A percentile compares a stretch with the other conserved stretches of the same genome.
Evolutionary conservation across 169 alveolate species (phyloP).

Genomic region (Babesia divergens): DNA sequence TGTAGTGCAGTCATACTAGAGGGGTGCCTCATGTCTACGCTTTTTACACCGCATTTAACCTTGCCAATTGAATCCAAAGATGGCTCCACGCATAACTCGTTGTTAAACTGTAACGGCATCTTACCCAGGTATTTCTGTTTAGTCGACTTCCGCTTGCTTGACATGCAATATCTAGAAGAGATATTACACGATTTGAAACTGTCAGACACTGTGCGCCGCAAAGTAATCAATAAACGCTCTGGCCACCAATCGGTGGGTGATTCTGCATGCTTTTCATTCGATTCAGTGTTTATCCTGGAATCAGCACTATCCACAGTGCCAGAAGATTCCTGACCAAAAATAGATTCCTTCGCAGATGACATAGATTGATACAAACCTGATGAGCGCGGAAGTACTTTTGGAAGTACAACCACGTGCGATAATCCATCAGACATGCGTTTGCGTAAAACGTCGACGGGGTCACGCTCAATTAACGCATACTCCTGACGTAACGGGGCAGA

Average conservation of each 20-base stretch:
- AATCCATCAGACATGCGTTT: constrained; percentile 40
- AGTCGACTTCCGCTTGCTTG: background rate
- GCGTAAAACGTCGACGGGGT: constrained; percentile 36
- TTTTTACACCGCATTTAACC: background rate
- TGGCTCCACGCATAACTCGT: background rate
- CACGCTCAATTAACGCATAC: constrained; percentile 35
- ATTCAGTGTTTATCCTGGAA: background rate
- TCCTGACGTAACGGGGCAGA: constrained; percentile 50
- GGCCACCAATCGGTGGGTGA: constrained; percentile 11
- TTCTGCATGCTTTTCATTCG: background rate
- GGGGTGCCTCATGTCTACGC: background rate
- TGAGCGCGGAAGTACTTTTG: constrained; percentile 13
- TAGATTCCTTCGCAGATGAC: background rate
- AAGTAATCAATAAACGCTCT: constrained; percentile 31
- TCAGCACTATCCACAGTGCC: constrained; percentile 6
- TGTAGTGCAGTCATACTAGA: no score
- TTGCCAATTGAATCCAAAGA: background rate
- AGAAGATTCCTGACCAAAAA: background rate
- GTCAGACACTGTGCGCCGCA: constrained; percentile 26
- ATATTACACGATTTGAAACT: constrained; percentile 22
- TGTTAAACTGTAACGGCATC: constrained; percentile 18
- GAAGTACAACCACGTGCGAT: constrained; percentile 43
- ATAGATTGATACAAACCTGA: background rate
- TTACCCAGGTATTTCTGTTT: constrained; percentile 3
- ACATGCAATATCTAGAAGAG: background rate